Conservation (phyloP, 1,284 basidiomycete genomes). For the Trametes polyzona region DNA sequence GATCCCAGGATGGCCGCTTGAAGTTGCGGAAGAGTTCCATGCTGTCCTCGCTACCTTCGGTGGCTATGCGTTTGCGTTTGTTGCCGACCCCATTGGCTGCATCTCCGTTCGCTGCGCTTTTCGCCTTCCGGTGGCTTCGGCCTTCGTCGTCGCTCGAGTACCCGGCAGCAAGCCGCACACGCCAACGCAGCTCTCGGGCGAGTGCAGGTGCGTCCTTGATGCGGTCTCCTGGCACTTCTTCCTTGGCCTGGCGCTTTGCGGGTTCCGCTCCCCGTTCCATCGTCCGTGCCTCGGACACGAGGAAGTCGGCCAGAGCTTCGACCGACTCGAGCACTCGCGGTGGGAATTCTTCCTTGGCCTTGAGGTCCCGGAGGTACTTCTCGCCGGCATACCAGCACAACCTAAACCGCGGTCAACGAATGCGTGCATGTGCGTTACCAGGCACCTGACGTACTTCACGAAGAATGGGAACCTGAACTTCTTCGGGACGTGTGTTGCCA, state of each 20-base stretch:
- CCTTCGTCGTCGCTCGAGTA: slow-evolving; percentile 73
- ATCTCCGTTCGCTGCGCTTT: slow-evolving; percentile 17
- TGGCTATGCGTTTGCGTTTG: slow-evolving; percentile 62
- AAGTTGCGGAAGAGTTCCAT: slow-evolving; percentile 61
- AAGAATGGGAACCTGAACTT: slow-evolving; percentile 94
- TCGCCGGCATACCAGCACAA: slow-evolving; percentile 91
- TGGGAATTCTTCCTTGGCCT: slow-evolving; percentile 61
- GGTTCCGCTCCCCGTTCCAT: slow-evolving; percentile 69
- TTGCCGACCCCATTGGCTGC: slow-evolving; percentile 31
- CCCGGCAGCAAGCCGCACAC: slow-evolving; percentile 68
- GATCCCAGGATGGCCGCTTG: slow-evolving; percentile 68
- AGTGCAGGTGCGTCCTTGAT: slow-evolving; percentile 79
- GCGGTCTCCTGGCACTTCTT: slow-evolving; percentile 80
- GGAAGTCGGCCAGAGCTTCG: slow-evolving; percentile 70
- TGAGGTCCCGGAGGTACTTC: slow-evolving; percentile 74
- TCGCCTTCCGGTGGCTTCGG: slow-evolving; percentile 36
- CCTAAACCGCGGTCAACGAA: slow-evolving; percentile 43
- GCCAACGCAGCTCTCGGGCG: slow-evolving; percentile 84
- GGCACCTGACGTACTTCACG: slow-evolving; percentile 57
- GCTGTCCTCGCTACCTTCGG: slow-evolving; percentile 36
- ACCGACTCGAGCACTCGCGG: slow-evolving; percentile 75
- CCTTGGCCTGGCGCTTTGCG: slow-evolving; percentile 72
- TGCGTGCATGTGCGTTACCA: neutral
- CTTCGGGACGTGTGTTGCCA: slow-evolving; percentile 90
- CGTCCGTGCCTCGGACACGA: slow-evolving; percentile 74